These are phyloP conservation scores for Xerocomus brunneocitrinus DNA, from an alignment of 768 basidiomycete genomes.

Conservation along the genomic window DNA sequence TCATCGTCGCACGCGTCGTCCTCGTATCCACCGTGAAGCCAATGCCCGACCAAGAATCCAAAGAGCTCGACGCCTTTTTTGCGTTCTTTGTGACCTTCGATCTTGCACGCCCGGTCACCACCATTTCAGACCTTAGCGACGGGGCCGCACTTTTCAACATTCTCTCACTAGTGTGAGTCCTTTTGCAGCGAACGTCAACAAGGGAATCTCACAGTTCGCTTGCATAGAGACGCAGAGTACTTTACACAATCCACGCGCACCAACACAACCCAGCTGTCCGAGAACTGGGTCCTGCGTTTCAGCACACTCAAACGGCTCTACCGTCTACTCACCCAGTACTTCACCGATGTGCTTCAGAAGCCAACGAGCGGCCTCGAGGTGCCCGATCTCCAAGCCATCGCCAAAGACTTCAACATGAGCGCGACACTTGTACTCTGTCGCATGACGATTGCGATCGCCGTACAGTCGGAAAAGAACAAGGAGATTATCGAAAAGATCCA, in stretches of 20 bases:
- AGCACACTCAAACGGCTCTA: conserved; percentile 80
- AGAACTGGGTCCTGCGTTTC: conserved; percentile 90
- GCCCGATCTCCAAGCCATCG: conserved; percentile 82
- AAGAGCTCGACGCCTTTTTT: conserved; percentile 78
- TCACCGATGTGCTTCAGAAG: conserved; percentile 77
- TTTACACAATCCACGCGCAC: conserved; percentile 62
- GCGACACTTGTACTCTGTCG: conserved; percentile 75
- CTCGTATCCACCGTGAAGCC: neutral
- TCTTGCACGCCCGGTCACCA: conserved; percentile 57
- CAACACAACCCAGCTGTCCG: conserved; percentile 57
- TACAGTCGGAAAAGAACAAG: conserved; percentile 86
- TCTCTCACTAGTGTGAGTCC: conserved; percentile 66
- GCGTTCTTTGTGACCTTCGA: conserved; percentile 75
- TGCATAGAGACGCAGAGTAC: conserved; percentile 67
- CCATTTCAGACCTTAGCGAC: conserved; percentile 72
- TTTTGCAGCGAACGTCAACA: neutral
- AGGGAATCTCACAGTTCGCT: conserved; percentile 7
- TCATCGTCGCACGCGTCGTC: conserved; percentile 2
- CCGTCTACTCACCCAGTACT: conserved; percentile 85
- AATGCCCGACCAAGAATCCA: conserved; percentile 42
- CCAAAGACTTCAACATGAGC: conserved; percentile 63
- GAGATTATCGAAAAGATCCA: conserved; percentile 89
- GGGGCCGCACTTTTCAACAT: conserved; percentile 74
- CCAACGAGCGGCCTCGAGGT: conserved; percentile 75
- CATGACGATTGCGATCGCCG: conserved; percentile 78